These are phyloP conservation scores for Xylaria cubensis DNA, from an alignment of 495 filamentous ascomycete species.

Conservation along the genomic window DNA sequence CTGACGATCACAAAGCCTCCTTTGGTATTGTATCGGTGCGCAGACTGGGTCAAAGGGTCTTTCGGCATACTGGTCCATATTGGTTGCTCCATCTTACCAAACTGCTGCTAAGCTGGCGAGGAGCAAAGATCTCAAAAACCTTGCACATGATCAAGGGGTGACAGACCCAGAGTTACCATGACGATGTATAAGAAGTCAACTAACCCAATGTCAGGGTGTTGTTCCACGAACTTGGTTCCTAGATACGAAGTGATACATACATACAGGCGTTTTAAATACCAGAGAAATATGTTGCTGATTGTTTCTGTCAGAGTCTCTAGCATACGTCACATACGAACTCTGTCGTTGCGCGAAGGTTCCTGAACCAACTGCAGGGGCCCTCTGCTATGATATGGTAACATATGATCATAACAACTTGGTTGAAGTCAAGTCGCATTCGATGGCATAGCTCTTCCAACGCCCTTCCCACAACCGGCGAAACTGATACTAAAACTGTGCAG, in stretches of 20 bases:
- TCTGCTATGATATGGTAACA: too few relatives aligned
- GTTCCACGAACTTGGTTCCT: background rate
- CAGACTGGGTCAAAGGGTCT: background rate
- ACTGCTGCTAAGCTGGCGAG: background rate
- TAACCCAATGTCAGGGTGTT: background rate
- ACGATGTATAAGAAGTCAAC: background rate
- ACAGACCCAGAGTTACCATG: background rate
- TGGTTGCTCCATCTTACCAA: background rate
- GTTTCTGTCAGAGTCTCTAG: background rate
- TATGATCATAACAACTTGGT: background rate
- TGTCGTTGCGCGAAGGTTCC: too few relatives aligned
- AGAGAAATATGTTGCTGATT: background rate
- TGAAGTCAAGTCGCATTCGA: background rate
- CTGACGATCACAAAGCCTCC: background rate
- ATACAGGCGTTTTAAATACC: background rate
- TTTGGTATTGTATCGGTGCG: background rate
- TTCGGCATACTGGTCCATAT: background rate
- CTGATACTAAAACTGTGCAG: background rate
- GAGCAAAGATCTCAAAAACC: background rate
- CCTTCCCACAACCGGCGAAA: background rate
- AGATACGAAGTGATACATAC: background rate
- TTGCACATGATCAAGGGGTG: background rate
- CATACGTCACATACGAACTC: too few relatives aligned
- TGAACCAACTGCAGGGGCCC: too few relatives aligned
- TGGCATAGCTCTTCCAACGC: background rate